These are phyloP conservation scores for Fusarium luffae DNA, from an alignment of 2,329 filamentous ascomycete species.

Conservation along the genomic window DNA sequence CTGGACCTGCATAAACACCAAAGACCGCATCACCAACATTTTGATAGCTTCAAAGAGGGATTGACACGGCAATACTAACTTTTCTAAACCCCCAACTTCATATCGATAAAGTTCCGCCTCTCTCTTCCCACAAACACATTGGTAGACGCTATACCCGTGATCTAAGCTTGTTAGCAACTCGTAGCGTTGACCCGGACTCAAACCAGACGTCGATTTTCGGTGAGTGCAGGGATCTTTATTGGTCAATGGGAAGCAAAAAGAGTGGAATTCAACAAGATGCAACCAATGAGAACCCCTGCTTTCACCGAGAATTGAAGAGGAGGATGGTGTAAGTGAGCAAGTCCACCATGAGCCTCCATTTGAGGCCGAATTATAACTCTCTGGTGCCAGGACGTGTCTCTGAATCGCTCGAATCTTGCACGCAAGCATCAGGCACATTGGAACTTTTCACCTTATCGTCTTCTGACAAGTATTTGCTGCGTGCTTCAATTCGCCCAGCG, in stretches of 20 bases:
- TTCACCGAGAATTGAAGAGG: constrained; percentile 32
- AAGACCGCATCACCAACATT: constrained; percentile 4
- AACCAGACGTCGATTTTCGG: constrained; percentile 42
- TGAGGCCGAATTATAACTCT: constrained; percentile 55
- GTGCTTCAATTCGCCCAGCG: constrained; percentile 52
- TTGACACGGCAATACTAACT: constrained; percentile 13
- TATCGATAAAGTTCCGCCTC: constrained; percentile 26
- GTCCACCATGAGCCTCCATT: constrained; percentile 50
- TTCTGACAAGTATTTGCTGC: constrained; percentile 51
- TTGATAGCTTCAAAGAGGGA: constrained; percentile 3
- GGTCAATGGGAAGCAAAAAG: constrained; percentile 27
- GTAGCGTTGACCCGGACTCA: constrained; percentile 24
- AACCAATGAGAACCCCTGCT: constrained; percentile 45
- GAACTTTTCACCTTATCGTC: constrained; percentile 55
- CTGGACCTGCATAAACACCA: constrained; percentile 17
- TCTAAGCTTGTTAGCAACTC: constrained; percentile 18
- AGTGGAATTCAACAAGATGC: constrained; percentile 25
- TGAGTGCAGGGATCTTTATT: constrained; percentile 46
- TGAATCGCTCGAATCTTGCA: constrained; percentile 55
- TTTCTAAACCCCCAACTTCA: constrained; percentile 8
- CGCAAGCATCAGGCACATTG: constrained; percentile 53
- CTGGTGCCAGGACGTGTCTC: constrained; percentile 53
- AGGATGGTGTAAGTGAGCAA: constrained; percentile 54
- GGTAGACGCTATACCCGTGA: constrained; percentile 26
- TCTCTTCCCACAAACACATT: constrained; percentile 14